Base-by-base conservation (phyloP, 768 basidiomycete species). In the Panaeolus cyanescens region DNA sequence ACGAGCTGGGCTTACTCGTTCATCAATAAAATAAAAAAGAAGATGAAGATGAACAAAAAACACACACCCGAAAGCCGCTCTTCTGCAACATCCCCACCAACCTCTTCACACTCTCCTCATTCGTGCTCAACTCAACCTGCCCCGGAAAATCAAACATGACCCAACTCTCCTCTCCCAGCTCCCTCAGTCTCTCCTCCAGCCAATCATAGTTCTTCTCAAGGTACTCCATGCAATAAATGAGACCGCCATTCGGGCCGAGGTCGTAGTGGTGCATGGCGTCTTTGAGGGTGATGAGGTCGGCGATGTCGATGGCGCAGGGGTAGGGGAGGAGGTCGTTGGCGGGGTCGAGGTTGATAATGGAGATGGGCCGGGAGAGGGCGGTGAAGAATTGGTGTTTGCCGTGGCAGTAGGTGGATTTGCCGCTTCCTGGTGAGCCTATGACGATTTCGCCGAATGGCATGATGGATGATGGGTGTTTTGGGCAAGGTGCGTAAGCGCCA, bases 191-290 rank as follows among this genome's bases (percentile, higher is more conserved):
- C 58, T 83, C 85, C 73, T 92, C 86, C 9, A 96, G 80, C 89
- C 91, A 91, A 73, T 99, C 97, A 64, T 88, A 87, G 73, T 99
- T 99, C n/a, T 82, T 87, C 68, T 99, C 96, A 9, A 99, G 84
- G 69, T 98, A 97, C 70, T 98, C 96, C 85, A 97, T 91, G 71
- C 95, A 96, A 69, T 95, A 99, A 28, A 99, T 75, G 89, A 98
- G 93, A 5, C 86, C 96, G 13, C 97, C 97, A 66, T 99, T 99
- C 0, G 97, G 97, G 0, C 97, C 97, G 1, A 99, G 82, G 0
- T 86, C 85, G 66, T 90, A 85, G 56, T 88, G 85, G 12, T 86
- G 75, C 96, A 98, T 97, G 17, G 86, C 94, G 67, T 94, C 91
- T 54, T 89, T 79, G 34, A 99, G 85, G 0, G 90, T 94, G 72